Evolutionary conservation across 176 grass and related monocot species (phyloP).

Genomic region (Bolboschoenus planiculmis): DNA sequence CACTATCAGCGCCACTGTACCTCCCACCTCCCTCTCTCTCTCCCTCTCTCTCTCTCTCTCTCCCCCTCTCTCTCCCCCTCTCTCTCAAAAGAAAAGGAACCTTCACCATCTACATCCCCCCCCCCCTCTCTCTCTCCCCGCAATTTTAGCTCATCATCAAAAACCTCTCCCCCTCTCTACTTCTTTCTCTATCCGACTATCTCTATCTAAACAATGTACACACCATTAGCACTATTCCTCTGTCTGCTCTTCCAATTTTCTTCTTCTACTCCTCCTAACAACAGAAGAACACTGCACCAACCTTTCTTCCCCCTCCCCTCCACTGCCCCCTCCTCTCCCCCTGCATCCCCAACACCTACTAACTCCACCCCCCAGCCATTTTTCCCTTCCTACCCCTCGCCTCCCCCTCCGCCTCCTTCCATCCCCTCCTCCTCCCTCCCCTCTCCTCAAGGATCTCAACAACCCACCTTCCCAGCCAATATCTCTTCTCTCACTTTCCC

Average conservation of each 20-base stretch:
- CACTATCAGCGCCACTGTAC: conserved; percentile 6
- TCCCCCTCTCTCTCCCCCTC: neutral
- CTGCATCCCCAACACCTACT: conserved; percentile 44
- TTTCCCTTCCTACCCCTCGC: conserved; percentile 24
- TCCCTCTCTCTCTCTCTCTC: neutral
- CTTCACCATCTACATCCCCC: conserved; percentile 33
- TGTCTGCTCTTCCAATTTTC: conserved; percentile 29
- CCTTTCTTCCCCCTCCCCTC: conserved; percentile 37
- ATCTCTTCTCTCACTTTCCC: conserved; percentile 42
- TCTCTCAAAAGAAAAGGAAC: conserved; percentile 20
- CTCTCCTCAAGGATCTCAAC: conserved; percentile 35
- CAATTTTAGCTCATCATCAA: neutral
- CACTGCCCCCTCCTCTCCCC: conserved; percentile 25
- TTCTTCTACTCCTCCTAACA: conserved; percentile 16
- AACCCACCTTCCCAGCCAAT: conserved; percentile 39
- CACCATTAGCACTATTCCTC: conserved; percentile 31
- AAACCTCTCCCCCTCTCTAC: neutral
- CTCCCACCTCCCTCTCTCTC: neutral
- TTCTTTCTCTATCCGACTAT: conserved; percentile 11
- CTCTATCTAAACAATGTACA: neutral
- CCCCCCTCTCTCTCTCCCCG: neutral
- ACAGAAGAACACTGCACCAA: conserved; percentile 22
- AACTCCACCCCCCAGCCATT: conserved; percentile 46
- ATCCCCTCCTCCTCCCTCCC: conserved; percentile 26
- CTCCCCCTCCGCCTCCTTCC: conserved; percentile 29